A percentile compares a stretch with the other conserved stretches of the same genome.
Evolutionary conservation across 129 eudicot genomes (phyloP).

Genomic region (Silybum marianum): DNA sequence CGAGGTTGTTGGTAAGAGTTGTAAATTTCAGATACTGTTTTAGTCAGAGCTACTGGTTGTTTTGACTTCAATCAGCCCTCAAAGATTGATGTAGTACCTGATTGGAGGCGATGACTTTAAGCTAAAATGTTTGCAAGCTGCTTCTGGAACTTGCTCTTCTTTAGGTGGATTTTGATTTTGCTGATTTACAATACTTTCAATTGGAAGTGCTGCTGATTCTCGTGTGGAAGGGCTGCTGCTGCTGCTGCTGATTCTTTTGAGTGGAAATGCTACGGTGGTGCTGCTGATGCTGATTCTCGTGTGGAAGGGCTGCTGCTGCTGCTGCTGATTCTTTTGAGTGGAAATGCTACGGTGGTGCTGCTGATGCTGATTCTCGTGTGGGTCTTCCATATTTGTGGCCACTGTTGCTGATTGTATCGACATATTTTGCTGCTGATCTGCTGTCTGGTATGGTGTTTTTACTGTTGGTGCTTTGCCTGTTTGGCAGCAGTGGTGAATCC

Average conservation of each 20-base stretch:
- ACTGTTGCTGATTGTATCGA: not conserved
- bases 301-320: not conserved
- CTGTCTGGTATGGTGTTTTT: not conserved
- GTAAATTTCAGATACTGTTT: not conserved
- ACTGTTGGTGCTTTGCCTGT: not conserved
- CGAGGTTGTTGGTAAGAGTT: not conserved
- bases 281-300: too few relatives aligned
- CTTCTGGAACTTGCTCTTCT: not conserved
- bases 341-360: not conserved
- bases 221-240: not conserved
- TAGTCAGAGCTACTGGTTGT: not conserved
- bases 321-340: not conserved
- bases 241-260: not conserved
- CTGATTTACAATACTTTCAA: not conserved
- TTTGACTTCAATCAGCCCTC: not conserved
- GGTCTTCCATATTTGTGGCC: not conserved
- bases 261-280: not conserved
- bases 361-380: too few relatives aligned
- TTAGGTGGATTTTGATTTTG: not conserved
- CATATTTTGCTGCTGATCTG: not conserved
- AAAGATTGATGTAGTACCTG: not conserved
- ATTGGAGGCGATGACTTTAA: not conserved
- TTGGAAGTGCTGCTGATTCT: not conserved
- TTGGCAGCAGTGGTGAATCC: not conserved
- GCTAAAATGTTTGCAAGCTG: not conserved